phyloP scores from a whole-genome alignment of 2,329 filamentous ascomycete species.

The Paraphaeosphaeria minitans region DNA sequence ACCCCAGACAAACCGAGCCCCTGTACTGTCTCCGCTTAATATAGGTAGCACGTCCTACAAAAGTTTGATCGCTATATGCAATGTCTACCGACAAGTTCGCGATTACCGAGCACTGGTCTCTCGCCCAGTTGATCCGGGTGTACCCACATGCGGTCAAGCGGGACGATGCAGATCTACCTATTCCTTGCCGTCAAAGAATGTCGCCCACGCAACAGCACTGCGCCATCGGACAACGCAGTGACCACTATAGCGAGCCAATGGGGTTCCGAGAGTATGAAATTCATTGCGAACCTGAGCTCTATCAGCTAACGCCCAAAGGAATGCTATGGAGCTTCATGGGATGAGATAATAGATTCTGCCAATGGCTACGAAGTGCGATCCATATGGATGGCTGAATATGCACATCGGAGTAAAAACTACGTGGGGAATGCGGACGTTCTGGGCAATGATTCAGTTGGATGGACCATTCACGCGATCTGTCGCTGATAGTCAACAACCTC shows the following conservation, averaged over 20 bases:
- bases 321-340: constrained; percentile 26
- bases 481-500: constrained; percentile 25
- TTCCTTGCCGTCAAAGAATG: constrained; percentile 28
- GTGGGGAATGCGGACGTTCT: constrained; percentile 17
- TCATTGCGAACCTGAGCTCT: neutral
- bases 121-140: constrained; percentile 24
- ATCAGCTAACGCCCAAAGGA: constrained; percentile 14
- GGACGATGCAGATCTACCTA: constrained; percentile 20
- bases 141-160: constrained; percentile 20
- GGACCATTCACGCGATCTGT: constrained; percentile 27
- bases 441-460: constrained; percentile 26
- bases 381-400: constrained; percentile 25
- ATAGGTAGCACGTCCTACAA: neutral
- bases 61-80: neutral
- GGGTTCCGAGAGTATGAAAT: constrained; percentile 22
- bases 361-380: constrained; percentile 16
- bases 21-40: neutral
- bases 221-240: constrained; percentile 9
- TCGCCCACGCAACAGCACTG: constrained; percentile 7
- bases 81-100: constrained; percentile 15
- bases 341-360: constrained; percentile 18
- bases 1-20: neutral
- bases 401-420: constrained; percentile 24
- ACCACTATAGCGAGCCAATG: constrained; percentile 28
- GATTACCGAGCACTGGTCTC: constrained; percentile 24